Conservation (phyloP, 352 stramenopile genomes). For the Pythium guiyangense region DNA sequence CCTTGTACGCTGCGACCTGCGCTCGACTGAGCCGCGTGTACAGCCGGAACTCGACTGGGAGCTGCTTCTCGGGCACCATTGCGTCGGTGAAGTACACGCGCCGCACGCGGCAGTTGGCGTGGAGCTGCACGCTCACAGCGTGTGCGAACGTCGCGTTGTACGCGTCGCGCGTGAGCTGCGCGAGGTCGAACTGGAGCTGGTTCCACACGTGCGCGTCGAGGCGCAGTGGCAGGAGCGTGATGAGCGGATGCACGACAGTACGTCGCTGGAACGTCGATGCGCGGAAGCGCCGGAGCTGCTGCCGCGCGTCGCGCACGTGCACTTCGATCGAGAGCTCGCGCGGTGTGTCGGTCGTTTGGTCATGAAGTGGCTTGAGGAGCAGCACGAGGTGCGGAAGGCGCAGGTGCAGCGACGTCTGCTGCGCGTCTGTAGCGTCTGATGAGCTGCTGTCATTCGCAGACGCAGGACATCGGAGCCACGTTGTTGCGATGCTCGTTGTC, state of each 20-base stretch:
- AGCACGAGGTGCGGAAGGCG: slow-evolving; percentile 42
- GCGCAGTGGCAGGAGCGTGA: slow-evolving; percentile 36
- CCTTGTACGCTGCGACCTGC: slow-evolving; percentile 19
- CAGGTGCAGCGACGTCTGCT: slow-evolving; percentile 33
- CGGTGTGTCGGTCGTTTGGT: background rate
- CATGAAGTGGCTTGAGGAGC: slow-evolving; percentile 34
- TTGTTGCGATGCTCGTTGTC: slow-evolving; percentile 26
- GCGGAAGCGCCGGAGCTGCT: slow-evolving; percentile 31
- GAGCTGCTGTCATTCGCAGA: background rate
- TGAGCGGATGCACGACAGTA: slow-evolving; percentile 29
- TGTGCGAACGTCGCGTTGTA: slow-evolving; percentile 39
- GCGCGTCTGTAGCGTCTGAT: too few relatives aligned
- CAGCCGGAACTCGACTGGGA: slow-evolving; percentile 49
- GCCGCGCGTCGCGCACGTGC: slow-evolving; percentile 29
- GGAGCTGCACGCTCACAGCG: slow-evolving; percentile 39
- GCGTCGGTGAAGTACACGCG: slow-evolving; percentile 52
- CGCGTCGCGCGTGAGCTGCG: slow-evolving; percentile 28
- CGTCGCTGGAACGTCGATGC: slow-evolving; percentile 45
- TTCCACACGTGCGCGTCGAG: slow-evolving; percentile 47
- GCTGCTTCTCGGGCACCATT: slow-evolving; percentile 30
- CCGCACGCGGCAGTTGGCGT: slow-evolving; percentile 52
- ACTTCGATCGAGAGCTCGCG: slow-evolving; percentile 46
- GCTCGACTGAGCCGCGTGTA: slow-evolving; percentile 35
- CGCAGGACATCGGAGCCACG: slow-evolving; percentile 46
- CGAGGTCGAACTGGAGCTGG: slow-evolving; percentile 51